Conservation (phyloP, 2,329 filamentous ascomycete genomes). For the Hypoxylon sp. region DNA sequence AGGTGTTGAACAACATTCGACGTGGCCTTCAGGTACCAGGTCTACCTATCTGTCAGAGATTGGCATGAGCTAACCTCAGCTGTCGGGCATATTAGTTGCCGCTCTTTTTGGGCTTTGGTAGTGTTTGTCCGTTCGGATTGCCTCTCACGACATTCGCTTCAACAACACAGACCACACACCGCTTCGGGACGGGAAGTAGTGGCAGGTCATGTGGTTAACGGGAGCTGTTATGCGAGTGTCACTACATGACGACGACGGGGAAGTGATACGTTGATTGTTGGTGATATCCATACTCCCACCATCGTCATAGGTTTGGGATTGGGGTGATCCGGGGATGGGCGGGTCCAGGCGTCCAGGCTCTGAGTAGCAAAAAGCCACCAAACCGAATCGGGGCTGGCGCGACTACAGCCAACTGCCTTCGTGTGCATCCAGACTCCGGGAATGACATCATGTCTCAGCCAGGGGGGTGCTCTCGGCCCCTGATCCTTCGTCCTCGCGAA, state of each 20-base stretch:
- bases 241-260: conserved; percentile 29
- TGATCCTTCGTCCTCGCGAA: conserved; percentile 21
- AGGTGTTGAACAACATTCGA: not conserved
- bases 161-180: not conserved
- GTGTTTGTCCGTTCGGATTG: conserved; percentile 7
- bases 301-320: conserved; percentile 28
- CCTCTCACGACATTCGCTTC: conserved; percentile 19
- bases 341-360: not conserved
- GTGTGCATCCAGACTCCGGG: not conserved
- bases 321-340: not conserved
- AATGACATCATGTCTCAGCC: conserved; percentile 37
- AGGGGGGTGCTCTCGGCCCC: conserved; percentile 13
- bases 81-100: not conserved
- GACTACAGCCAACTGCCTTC: not conserved
- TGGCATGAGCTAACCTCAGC: not conserved
- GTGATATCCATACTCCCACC: conserved; percentile 1
- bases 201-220: conserved; percentile 16
- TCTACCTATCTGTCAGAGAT: not conserved
- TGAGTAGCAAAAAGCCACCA: conserved; percentile 18
- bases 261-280: not conserved
- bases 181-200: not conserved
- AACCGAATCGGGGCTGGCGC: conserved; percentile 23
- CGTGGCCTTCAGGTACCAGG: conserved; percentile 2
- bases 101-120: not conserved
- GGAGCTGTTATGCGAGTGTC: not conserved